Percentiles rank a stretch among this genome's conserved stretches.
Evolutionary conservation across 257 asterid genomes (phyloP).

Genomic region (Solanum virginianum): DNA sequence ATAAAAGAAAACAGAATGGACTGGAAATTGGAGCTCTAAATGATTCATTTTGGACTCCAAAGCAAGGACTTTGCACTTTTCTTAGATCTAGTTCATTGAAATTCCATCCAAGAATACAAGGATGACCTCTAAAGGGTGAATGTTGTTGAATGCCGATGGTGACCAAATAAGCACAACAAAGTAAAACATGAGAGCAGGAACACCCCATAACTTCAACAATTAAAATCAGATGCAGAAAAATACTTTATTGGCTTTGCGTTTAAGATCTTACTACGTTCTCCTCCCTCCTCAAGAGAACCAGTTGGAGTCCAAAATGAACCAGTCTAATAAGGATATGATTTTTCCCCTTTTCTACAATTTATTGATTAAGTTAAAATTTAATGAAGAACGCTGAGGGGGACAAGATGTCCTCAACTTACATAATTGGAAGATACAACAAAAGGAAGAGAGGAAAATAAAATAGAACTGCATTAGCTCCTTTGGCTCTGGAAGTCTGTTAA

Average conservation of each 20-base stretch:
- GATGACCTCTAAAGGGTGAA: not conserved
- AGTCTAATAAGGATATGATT: not conserved
- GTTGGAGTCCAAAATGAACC: not conserved
- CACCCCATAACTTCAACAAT: not conserved
- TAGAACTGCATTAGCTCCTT: not conserved
- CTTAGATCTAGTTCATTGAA: not conserved
- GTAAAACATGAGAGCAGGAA: not conserved
- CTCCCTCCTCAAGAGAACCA: not conserved
- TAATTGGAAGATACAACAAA: not conserved
- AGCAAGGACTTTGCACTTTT: not conserved
- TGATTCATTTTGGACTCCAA: not conserved
- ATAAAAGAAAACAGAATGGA: not conserved
- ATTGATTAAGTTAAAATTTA: not conserved
- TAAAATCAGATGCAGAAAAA: not conserved
- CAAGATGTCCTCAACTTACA: not conserved
- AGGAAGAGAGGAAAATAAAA: not conserved
- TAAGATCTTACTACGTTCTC: not conserved
- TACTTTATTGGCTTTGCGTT: not conserved
- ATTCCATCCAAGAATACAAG: not conserved
- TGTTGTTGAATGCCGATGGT: not conserved
- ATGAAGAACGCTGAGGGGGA: not conserved
- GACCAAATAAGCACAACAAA: not conserved
- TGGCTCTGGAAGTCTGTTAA: not conserved
- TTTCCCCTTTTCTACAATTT: not conserved
- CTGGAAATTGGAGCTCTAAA: not conserved